Conservation (phyloP, 2,329 filamentous ascomycete species). For the Dendryphion nanum region DNA sequence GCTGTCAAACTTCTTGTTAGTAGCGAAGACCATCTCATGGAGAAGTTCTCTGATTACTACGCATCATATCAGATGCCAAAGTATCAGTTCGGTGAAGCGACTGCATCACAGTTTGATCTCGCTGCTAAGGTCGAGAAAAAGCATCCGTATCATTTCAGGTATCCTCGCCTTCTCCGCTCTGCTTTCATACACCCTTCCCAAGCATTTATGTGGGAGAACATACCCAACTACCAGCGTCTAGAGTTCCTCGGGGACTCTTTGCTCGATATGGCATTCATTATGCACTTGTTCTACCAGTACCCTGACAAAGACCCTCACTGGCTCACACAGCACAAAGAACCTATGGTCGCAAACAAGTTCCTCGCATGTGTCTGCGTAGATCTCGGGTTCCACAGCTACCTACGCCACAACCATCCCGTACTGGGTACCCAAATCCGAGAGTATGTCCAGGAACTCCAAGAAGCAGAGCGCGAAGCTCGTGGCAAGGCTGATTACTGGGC, state of each 20-base stretch:
- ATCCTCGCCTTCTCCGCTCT: slow-evolving; percentile 73
- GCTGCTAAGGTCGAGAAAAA: slow-evolving; percentile 62
- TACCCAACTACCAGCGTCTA: slow-evolving; percentile 85
- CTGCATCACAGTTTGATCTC: slow-evolving; percentile 68
- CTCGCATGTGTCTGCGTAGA: slow-evolving; percentile 77
- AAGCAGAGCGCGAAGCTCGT: slow-evolving; percentile 49
- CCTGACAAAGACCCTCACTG: slow-evolving; percentile 86
- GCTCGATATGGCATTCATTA: slow-evolving; percentile 81
- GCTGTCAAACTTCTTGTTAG: slow-evolving; percentile 70
- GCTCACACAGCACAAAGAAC: slow-evolving; percentile 98
- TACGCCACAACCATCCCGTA: slow-evolving; percentile 55
- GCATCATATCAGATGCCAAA: slow-evolving; percentile 64
- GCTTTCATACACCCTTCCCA: slow-evolving; percentile 89
- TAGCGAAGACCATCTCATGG: slow-evolving; percentile 67
- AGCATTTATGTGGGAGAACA: slow-evolving; percentile 68
- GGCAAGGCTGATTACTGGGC: slow-evolving; percentile 69
- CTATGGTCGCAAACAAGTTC: slow-evolving; percentile 98
- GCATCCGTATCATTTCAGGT: slow-evolving; percentile 66
- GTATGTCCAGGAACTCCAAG: slow-evolving; percentile 58
- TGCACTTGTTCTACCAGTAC: slow-evolving; percentile 74
- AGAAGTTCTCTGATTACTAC: slow-evolving; percentile 71
- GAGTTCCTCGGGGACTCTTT: slow-evolving; percentile 91
- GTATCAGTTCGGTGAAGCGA: slow-evolving; percentile 65
- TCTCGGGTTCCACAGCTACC: slow-evolving; percentile 72
- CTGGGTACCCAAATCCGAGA: slow-evolving; percentile 52